A percentile compares a stretch with the other conserved stretches of the same genome.
Conservation (phyloP, 2,329 filamentous ascomycete genomes). For the Ascochyta clinopodiicola region DNA sequence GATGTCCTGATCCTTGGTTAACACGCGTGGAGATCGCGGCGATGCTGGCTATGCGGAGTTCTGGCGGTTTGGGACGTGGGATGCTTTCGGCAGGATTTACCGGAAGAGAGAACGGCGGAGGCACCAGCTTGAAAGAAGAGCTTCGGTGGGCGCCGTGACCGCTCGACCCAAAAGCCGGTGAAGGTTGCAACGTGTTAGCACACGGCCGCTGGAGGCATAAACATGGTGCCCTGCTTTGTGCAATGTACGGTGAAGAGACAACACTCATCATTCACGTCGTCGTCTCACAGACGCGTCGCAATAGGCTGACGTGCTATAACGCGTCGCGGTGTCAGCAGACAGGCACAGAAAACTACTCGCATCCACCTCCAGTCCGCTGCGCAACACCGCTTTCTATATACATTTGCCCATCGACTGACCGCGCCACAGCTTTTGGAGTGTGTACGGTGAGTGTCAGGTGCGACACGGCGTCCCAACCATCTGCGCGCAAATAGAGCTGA, state of each 20-base stretch:
- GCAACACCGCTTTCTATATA: conserved; percentile 9
- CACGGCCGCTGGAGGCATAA: conserved; percentile 11
- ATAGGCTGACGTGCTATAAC: conserved; percentile 17
- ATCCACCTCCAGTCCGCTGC: background rate
- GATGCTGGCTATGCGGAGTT: conserved; percentile 4
- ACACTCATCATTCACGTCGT: conserved; percentile 12
- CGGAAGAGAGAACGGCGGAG: conserved; percentile 11
- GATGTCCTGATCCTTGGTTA: conserved; percentile 6
- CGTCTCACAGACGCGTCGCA: conserved; percentile 17
- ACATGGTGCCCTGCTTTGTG: conserved; percentile 14
- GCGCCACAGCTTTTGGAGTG: background rate
- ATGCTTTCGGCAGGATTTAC: conserved; percentile 7
- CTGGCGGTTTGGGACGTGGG: background rate
- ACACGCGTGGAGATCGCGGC: conserved; percentile 4
- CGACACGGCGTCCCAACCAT: conserved; percentile 1
- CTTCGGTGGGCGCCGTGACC: conserved; percentile 16
- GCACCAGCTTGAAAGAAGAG: conserved; percentile 11
- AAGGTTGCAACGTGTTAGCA: conserved; percentile 15
- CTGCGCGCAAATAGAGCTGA: conserved; percentile 28
- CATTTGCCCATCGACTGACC: conserved; percentile 4
- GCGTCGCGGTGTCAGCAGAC: conserved; percentile 25
- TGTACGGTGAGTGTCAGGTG: conserved; percentile 7
- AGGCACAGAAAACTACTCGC: background rate
- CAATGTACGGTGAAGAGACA: conserved; percentile 11
- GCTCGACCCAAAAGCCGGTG: conserved; percentile 14